These are phyloP conservation scores for Sanghuangporus weigelae DNA, from an alignment of 1,284 basidiomycete genomes.

Conservation along the genomic window DNA sequence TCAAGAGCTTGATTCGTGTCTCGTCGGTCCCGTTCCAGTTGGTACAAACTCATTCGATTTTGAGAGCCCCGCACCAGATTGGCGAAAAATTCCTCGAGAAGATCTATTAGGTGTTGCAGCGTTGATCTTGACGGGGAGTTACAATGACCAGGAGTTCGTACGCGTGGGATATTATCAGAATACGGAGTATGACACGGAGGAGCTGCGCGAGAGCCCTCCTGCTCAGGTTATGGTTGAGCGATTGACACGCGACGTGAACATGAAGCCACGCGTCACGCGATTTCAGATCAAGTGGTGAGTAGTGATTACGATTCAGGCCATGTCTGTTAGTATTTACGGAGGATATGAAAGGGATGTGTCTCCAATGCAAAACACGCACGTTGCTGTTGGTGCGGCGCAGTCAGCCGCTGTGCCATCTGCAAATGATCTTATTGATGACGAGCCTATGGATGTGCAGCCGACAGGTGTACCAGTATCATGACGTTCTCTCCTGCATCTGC, in stretches of 20 bases:
- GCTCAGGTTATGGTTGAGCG: constrained; percentile 69
- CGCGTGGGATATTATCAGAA: constrained; percentile 99
- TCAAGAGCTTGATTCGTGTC: constrained; percentile 93
- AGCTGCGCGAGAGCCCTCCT: constrained; percentile 75
- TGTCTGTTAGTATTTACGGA: constrained; percentile 1
- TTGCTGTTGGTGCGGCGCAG: constrained; percentile 60
- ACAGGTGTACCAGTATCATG: constrained; percentile 25
- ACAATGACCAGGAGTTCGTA: constrained; percentile 95
- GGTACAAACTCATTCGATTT: constrained; percentile 95
- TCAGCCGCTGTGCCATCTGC: constrained; percentile 79
- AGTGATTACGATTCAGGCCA: not conserved
- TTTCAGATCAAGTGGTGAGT: constrained; percentile 82
- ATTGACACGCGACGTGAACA: constrained; percentile 82
- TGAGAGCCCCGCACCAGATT: constrained; percentile 69
- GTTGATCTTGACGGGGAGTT: constrained; percentile 86
- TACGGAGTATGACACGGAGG: constrained; percentile 95
- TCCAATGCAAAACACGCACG: constrained; percentile 43
- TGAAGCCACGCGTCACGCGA: constrained; percentile 92
- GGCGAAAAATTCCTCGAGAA: constrained; percentile 71
- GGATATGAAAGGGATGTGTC: constrained; percentile 55
- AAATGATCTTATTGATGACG: constrained; percentile 47
- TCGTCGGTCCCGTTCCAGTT: constrained; percentile 92
- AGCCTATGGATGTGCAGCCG: constrained; percentile 19
- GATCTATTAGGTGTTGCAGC: constrained; percentile 90
- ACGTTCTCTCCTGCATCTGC: not conserved